These are phyloP conservation scores for Hortiboletus campestris DNA, from an alignment of 768 basidiomycete genomes.

Conservation along the genomic window DNA sequence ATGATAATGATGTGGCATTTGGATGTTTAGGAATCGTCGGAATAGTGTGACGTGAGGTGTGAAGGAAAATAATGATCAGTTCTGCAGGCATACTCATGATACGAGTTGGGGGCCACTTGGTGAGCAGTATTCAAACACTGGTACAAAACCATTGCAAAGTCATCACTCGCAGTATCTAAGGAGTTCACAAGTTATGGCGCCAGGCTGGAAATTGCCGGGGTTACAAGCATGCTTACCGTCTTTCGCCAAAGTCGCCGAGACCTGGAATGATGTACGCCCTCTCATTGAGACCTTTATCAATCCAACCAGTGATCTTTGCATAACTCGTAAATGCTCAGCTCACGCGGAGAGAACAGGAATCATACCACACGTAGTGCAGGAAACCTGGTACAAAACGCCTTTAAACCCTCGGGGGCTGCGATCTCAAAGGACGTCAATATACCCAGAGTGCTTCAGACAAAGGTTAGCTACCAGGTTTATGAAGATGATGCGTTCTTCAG, in stretches of 20 bases:
- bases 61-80: not conserved
- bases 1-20: too few species aligned
- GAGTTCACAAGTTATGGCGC: not conserved
- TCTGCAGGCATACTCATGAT: not conserved
- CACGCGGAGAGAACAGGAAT: conserved; percentile 7
- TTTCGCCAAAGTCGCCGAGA: conserved; percentile 95
- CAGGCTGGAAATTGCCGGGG: not conserved
- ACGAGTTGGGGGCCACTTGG: not conserved
- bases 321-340: not conserved
- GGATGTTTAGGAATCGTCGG: not conserved
- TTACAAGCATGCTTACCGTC: conserved; percentile 49
- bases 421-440: conserved; percentile 48
- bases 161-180: conserved; percentile 26
- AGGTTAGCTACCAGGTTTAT: conserved; percentile 70
- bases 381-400: conserved; percentile 71
- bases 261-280: conserved; percentile 91
- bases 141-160: not conserved
- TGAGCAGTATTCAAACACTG: not conserved
- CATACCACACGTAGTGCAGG: conserved; percentile 76
- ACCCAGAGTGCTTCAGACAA: not conserved
- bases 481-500: conserved; percentile 93
- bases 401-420: conserved; percentile 86
- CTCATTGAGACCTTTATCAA: conserved; percentile 89
- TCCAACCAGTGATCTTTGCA: conserved; percentile 87
- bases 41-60: not conserved